Conservation (phyloP, 306 rosid genomes). For the Vigna hirtella region DNA sequence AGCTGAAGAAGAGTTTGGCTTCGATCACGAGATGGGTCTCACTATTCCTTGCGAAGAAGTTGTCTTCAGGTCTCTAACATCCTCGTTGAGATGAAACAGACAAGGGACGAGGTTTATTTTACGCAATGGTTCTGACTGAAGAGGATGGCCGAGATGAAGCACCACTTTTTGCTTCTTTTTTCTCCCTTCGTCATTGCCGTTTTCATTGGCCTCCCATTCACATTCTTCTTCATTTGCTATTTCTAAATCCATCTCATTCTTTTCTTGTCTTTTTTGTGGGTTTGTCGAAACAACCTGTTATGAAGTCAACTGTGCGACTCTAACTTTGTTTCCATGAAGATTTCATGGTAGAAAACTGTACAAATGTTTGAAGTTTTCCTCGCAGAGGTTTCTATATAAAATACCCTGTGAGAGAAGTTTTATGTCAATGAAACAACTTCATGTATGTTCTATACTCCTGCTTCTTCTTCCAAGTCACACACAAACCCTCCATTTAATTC, state of each 20-base stretch:
- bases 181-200: constrained; percentile 59
- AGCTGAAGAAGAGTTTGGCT: constrained; percentile 96
- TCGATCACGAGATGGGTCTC: constrained; percentile 92
- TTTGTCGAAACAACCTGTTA: constrained; percentile 46
- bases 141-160: constrained; percentile 76
- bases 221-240: constrained; percentile 43
- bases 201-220: neutral
- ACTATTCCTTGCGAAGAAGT: constrained; percentile 95
- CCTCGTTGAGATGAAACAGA: constrained; percentile 64
- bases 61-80: constrained; percentile 79
- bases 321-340: constrained; percentile 58
- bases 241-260: neutral
- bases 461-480: no score
- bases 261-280: neutral
- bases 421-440: constrained; percentile 45
- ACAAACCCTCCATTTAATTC: neutral
- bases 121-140: constrained; percentile 46
- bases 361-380: constrained; percentile 55
- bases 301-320: constrained; percentile 51
- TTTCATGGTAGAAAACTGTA: constrained; percentile 64
- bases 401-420: constrained; percentile 61
- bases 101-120: neutral
- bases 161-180: constrained; percentile 54
- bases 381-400: constrained; percentile 40
- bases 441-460: neutral